Conservation (phyloP, 176 grass and related monocot species). For the Oryza brachyantha region DNA sequence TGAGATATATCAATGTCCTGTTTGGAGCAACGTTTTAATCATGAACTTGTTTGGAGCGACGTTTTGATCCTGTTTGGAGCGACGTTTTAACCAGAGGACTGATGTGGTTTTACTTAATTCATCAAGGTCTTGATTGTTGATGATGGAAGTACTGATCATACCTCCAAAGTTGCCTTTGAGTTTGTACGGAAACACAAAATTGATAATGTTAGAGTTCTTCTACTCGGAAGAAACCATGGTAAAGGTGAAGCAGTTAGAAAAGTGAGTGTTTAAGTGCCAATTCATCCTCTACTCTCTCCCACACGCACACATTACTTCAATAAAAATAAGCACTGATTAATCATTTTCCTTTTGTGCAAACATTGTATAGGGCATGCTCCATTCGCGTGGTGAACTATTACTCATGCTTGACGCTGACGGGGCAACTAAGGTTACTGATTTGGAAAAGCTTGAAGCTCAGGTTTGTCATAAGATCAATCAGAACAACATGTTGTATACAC, state of each 20-base stretch:
- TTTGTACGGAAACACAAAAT: slow-evolving; percentile 72
- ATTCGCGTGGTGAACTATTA: slow-evolving; percentile 81
- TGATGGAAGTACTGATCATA: slow-evolving; percentile 81
- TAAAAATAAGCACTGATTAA: slow-evolving; percentile 24
- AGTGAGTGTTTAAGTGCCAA: slow-evolving; percentile 46
- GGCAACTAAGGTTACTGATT: slow-evolving; percentile 85
- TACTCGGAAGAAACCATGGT: slow-evolving; percentile 91
- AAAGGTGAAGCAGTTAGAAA: slow-evolving; percentile 99
- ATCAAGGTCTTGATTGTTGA: slow-evolving; percentile 88
- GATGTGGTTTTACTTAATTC: slow-evolving; percentile 5
- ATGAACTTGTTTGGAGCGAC: too few relatives aligned
- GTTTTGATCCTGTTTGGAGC: too few relatives aligned
- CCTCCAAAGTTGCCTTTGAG: slow-evolving; percentile 78
- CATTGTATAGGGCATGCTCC: slow-evolving; percentile 89
- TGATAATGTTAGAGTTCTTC: slow-evolving; percentile 88
- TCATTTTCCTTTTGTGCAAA: slow-evolving; percentile 55
- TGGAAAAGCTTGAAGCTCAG: slow-evolving; percentile 94
- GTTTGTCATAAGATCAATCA: slow-evolving; percentile 39
- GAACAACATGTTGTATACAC: slow-evolving; percentile 5
- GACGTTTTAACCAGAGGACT: too few relatives aligned
- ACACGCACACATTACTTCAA: not conserved
- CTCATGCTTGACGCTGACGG: slow-evolving; percentile 99
- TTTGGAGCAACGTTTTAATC: not conserved
- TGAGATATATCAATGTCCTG: too few relatives aligned
- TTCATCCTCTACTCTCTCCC: not conserved